Evolutionary conservation across 148 eudicot species (phyloP).

Genomic region (Dianthus caryophyllus): DNA sequence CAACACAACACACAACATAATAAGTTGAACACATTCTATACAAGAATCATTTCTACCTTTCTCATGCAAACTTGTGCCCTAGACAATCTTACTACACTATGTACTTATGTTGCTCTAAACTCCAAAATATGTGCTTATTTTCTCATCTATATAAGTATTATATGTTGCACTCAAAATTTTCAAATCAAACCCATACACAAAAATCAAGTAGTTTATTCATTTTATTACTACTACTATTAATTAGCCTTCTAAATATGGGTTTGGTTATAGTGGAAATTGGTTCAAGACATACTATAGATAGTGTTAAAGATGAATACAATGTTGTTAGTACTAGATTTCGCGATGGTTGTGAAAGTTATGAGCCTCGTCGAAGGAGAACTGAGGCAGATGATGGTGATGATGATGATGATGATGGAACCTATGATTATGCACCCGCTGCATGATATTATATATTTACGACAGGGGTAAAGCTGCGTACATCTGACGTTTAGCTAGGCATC

Average conservation of each 20-base stretch:
- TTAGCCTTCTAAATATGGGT: neutral
- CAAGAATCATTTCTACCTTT: slow-evolving; percentile 6
- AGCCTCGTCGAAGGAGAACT: neutral
- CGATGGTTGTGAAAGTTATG: neutral
- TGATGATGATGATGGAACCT: slow-evolving; percentile 14
- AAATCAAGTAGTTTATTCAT: neutral
- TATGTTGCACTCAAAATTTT: neutral
- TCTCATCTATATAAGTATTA: neutral
- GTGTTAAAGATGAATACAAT: neutral
- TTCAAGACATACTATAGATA: neutral
- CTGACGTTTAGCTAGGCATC: too few relatives aligned
- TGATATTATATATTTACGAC: neutral
- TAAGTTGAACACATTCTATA: neutral
- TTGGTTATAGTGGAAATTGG: neutral
- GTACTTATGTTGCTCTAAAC: neutral
- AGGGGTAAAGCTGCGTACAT: too few relatives aligned
- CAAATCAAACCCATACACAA: neutral
- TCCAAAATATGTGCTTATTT: neutral
- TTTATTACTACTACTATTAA: neutral
- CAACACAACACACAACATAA: too few relatives aligned
- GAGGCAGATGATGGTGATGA: slow-evolving; percentile 9
- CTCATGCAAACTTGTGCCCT: slow-evolving; percentile 6
- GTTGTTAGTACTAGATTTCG: neutral
- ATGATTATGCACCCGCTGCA: slow-evolving; percentile 12
- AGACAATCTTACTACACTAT: slow-evolving; percentile 5